Conservation (phyloP, 768 basidiomycete species). For the Suillus subluteus region DNA sequence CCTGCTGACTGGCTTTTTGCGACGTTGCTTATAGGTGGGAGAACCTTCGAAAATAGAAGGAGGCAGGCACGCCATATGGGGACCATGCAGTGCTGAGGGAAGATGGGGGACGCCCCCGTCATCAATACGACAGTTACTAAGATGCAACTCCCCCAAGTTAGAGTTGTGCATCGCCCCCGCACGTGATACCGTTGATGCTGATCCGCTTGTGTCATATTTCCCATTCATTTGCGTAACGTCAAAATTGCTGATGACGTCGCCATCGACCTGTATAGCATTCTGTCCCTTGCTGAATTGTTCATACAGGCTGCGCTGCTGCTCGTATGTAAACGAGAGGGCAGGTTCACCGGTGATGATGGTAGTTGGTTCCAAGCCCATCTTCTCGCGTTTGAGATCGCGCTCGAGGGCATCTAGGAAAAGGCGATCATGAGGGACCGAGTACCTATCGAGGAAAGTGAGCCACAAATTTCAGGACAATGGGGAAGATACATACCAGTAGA, state of each 20-base stretch:
- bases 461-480: constrained; percentile 10
- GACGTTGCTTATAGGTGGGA: constrained; percentile 86
- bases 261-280: constrained; percentile 32
- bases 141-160: constrained; percentile 24
- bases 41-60: constrained; percentile 84
- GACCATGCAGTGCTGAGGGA: constrained; percentile 23
- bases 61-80: constrained; percentile 52
- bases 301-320: constrained; percentile 81
- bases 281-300: constrained; percentile 76
- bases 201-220: constrained; percentile 18
- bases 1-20: constrained; percentile 66
- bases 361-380: constrained; percentile 86
- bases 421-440: constrained; percentile 95
- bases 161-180: constrained; percentile 16
- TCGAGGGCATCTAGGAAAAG: constrained; percentile 97
- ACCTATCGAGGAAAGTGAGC: constrained; percentile 51
- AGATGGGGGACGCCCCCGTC: constrained; percentile 20
- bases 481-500: constrained; percentile 71
- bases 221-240: constrained; percentile 16
- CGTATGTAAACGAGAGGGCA: constrained; percentile 86
- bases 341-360: constrained; percentile 80
- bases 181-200: constrained; percentile 12
- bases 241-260: constrained; percentile 9
- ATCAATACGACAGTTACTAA: constrained; percentile 25
- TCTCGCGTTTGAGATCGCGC: constrained; percentile 94